Conservation (phyloP, 805 yeast genomes). For the Blastobotrys robertii region DNA sequence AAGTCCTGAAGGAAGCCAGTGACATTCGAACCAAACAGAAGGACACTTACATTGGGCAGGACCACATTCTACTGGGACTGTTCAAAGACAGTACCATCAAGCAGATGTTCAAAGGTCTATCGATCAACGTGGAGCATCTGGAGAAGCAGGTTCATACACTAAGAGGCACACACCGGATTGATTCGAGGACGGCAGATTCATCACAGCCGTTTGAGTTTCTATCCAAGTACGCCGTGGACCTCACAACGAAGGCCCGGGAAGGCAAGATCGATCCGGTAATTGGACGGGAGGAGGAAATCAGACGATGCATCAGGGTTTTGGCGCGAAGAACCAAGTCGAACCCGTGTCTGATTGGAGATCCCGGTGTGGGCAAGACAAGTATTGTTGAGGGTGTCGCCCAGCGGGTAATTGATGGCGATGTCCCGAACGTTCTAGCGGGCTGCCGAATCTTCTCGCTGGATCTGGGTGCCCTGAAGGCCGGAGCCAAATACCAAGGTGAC, state of each 20-base stretch:
- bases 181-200: slow-evolving; percentile 88
- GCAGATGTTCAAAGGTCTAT: slow-evolving; percentile 50
- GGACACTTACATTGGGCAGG: slow-evolving; percentile 88
- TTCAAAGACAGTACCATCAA: slow-evolving; percentile 69
- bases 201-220: slow-evolving; percentile 76
- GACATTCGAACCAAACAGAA: slow-evolving; percentile 80
- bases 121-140: slow-evolving; percentile 58
- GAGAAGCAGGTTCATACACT: slow-evolving; percentile 69
- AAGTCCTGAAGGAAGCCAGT: slow-evolving; percentile 61
- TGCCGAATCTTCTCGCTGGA: slow-evolving; percentile 82
- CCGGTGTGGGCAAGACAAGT: slow-evolving; percentile 98
- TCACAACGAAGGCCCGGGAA: slow-evolving; percentile 86
- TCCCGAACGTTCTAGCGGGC: slow-evolving; percentile 75
- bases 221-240: slow-evolving; percentile 81
- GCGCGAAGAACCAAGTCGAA: slow-evolving; percentile 97
- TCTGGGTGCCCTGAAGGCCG: slow-evolving; percentile 94
- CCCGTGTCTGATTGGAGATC: slow-evolving; percentile 95
- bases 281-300: slow-evolving; percentile 97
- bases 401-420: slow-evolving; percentile 90
- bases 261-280: slow-evolving; percentile 97
- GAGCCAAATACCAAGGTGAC: slow-evolving; percentile 98
- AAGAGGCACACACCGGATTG: slow-evolving; percentile 87
- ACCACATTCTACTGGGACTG: slow-evolving; percentile 78
- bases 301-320: slow-evolving; percentile 86
- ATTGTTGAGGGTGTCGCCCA: slow-evolving; percentile 99